Conservation (phyloP, 2,329 filamentous ascomycete genomes). For the Penicillium sp. region DNA sequence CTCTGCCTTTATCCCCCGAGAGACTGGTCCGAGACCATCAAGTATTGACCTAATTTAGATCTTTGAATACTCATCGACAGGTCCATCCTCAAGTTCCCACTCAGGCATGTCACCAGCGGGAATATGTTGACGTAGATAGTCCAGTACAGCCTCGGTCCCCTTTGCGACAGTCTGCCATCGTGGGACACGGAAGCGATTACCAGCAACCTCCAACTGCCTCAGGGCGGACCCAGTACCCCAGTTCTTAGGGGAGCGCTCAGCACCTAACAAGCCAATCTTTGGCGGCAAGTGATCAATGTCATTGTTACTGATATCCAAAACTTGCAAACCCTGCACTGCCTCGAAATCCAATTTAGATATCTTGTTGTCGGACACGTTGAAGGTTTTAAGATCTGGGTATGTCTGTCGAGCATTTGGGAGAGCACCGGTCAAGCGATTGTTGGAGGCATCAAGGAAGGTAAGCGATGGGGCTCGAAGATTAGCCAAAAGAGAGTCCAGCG, state of each 20-base stretch:
- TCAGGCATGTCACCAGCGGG: conserved; percentile 50
- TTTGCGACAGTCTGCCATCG: conserved; percentile 80
- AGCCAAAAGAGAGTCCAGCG: conserved; percentile 64
- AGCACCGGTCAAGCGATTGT: conserved; percentile 71
- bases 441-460: conserved; percentile 74
- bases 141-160: conserved; percentile 79
- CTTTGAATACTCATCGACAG: conserved; percentile 10
- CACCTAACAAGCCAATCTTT: conserved; percentile 73
- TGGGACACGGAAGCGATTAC: conserved; percentile 86
- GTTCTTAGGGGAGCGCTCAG: conserved; percentile 43
- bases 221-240: conserved; percentile 49
- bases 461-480: conserved; percentile 73
- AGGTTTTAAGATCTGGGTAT: conserved; percentile 69
- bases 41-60: conserved; percentile 3
- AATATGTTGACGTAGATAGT: conserved; percentile 77
- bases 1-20: background rate
- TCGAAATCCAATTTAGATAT: conserved; percentile 72
- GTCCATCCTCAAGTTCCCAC: conserved; percentile 33
- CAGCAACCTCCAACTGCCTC: conserved; percentile 72
- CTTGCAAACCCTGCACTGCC: conserved; percentile 69
- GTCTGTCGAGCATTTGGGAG: conserved; percentile 65
- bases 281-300: conserved; percentile 81
- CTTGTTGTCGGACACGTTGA: conserved; percentile 78
- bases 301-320: conserved; percentile 81
- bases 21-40: background rate